phyloP scores from a whole-genome alignment of 345 rosid species.

The Citrus sinensis region DNA sequence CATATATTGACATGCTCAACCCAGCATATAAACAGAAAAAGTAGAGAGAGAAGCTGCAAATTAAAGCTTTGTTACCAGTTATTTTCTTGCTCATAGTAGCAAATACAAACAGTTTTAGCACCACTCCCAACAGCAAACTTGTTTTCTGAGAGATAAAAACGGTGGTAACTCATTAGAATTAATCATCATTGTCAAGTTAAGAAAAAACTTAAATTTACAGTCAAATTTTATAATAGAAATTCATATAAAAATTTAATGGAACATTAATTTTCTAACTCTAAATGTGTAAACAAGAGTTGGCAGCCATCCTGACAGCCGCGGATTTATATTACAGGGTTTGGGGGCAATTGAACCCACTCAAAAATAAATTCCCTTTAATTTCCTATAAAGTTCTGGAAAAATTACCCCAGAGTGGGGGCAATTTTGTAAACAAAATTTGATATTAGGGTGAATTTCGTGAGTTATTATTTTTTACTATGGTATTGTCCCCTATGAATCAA shows the following conservation, averaged over 20 bases:
- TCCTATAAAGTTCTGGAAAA: no score
- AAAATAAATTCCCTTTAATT: no score
- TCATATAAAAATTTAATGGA: not conserved
- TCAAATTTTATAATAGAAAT: not conserved
- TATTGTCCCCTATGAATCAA: no score
- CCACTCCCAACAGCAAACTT: constrained; percentile 99
- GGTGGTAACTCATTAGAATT: not conserved
- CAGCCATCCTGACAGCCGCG: not conserved
- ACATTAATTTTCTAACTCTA: not conserved
- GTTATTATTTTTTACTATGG: no score
- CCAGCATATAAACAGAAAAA: not conserved
- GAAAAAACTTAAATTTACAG: not conserved
- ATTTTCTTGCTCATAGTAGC: constrained; percentile 98
- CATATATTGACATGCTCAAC: not conserved
- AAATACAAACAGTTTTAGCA: constrained; percentile 92
- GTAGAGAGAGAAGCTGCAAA: constrained; percentile 4
- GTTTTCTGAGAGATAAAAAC: constrained; percentile 52
- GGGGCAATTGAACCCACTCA: no score
- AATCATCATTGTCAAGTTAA: not conserved
- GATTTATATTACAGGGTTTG: no score
- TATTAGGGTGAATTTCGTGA: no score
- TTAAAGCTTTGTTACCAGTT: constrained; percentile 61
- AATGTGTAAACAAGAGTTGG: not conserved
- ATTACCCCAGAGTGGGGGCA: no score
- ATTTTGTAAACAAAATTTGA: no score